phyloP scores from a whole-genome alignment of 306 rosid species.

The cucumber (Cucumis sativus) region Cucumber_9930_V3 NC_026656.2:3498001-3498500 shows the following conservation, averaged over 20 bases:
- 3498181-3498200: too few relatives aligned
- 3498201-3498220: too few relatives aligned
- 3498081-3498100: background rate
- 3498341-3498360: background rate
- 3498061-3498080: too few relatives aligned
- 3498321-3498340: too few relatives aligned
- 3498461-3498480: background rate
- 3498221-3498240: too few relatives aligned
- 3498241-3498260: background rate
- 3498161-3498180: background rate
- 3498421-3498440: background rate
- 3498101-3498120: background rate
- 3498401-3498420: background rate
- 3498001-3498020: background rate
- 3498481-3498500: background rate
- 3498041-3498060: background rate
- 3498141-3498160: too few relatives aligned
- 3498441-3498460: background rate
- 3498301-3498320: too few relatives aligned
- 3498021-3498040: background rate
- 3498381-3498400: background rate
- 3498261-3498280: background rate
- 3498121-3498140: background rate
- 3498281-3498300: background rate
- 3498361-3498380: background rate